Percentiles rank a stretch among this genome's conserved stretches.
phyloP scores from a whole-genome alignment of 306 rosid genomes.

The Fragaria iinumae region DNA sequence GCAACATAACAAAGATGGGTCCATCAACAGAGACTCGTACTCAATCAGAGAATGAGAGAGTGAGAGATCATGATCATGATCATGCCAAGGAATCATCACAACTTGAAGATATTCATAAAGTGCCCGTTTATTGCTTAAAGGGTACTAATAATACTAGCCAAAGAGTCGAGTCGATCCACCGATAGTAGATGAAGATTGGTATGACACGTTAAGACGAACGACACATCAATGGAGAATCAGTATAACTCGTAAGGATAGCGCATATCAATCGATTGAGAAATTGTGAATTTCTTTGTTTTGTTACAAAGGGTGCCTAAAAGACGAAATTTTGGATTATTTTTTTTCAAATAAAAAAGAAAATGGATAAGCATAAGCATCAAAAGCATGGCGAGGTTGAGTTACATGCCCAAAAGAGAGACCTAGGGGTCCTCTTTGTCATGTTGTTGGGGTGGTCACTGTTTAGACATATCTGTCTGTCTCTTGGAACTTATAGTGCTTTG shows the following conservation, averaged over 20 bases:
- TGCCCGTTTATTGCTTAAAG: constrained; percentile 41
- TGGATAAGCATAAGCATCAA: constrained; percentile 52
- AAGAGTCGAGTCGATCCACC: not conserved
- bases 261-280: not conserved
- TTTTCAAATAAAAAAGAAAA: not conserved
- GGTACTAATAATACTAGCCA: constrained; percentile 9
- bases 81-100: constrained; percentile 47
- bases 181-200: not conserved
- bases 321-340: not conserved
- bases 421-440: constrained; percentile 68
- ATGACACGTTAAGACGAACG: not conserved
- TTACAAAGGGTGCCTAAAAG: too few species aligned
- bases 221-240: not conserved
- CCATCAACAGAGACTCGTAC: constrained; percentile 61
- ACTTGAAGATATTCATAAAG: constrained; percentile 40
- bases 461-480: constrained; percentile 42
- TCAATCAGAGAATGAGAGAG: constrained; percentile 51
- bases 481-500: constrained; percentile 37
- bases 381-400: constrained; percentile 60
- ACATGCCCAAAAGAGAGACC: constrained; percentile 41
- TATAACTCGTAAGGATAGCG: constrained; percentile 6
- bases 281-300: too few species aligned
- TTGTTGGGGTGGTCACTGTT: constrained; percentile 62
- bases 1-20: constrained; percentile 41
- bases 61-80: not conserved